phyloP scores from a whole-genome alignment of 306 rosid species.

The Castanea crenata region DNA sequence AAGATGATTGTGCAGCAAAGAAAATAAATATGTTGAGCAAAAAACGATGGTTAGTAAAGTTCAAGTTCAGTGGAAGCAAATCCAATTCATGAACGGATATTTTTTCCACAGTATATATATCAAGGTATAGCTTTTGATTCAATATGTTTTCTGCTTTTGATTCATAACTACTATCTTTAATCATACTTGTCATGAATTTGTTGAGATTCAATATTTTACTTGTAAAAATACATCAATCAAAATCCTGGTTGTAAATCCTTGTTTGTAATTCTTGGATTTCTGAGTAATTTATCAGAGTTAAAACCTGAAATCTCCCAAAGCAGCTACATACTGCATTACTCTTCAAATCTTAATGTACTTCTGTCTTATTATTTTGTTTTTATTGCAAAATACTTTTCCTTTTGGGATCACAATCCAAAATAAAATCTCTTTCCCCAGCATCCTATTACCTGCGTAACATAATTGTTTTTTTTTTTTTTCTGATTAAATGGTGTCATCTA shows the following conservation, averaged over 20 bases:
- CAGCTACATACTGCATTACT: not conserved
- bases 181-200: not conserved
- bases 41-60: constrained; percentile 26
- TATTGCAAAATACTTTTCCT: not conserved
- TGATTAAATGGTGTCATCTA: not conserved
- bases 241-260: not conserved
- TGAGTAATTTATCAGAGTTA: no score
- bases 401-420: not conserved
- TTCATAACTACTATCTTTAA: not conserved
- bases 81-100: constrained; percentile 9
- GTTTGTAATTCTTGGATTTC: not conserved
- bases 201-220: not conserved
- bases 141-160: not conserved
- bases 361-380: not conserved
- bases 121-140: constrained; percentile 15
- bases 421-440: not conserved
- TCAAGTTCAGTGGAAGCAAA: constrained; percentile 26
- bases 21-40: constrained; percentile 13
- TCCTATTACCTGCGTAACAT: not conserved
- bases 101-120: not conserved
- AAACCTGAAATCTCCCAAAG: not conserved
- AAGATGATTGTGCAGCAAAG: constrained; percentile 24
- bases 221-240: not conserved
- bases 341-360: not conserved
- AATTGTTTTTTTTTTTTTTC: not conserved